Percentiles rank a stretch among this genome's conserved stretches.
phyloP scores from a whole-genome alignment of 768 basidiomycete species.

The Sarcodon sp. region DNA sequence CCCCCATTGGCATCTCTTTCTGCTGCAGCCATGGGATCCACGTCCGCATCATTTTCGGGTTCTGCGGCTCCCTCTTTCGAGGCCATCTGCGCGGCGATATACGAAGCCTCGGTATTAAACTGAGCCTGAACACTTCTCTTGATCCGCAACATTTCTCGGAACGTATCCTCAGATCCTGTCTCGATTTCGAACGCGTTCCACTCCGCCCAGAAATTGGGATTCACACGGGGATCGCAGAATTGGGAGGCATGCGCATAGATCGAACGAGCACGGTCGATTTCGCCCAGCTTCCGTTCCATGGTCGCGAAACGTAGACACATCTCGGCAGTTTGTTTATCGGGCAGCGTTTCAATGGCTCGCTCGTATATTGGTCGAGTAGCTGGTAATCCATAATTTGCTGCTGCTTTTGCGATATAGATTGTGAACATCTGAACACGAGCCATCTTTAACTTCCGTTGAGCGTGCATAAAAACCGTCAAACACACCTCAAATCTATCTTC shows the following conservation, averaged over 20 bases:
- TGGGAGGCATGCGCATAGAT: conserved; percentile 97
- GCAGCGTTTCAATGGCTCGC: conserved; percentile 84
- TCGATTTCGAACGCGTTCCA: conserved; percentile 99
- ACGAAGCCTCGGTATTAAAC: conserved; percentile 95
- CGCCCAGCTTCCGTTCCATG: conserved; percentile 94
- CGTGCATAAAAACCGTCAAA: background rate
- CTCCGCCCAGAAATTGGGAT: conserved; percentile 89
- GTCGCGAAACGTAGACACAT: conserved; percentile 96
- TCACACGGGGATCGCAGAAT: conserved; percentile 92
- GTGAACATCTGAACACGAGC: conserved; percentile 66
- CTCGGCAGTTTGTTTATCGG: conserved; percentile 88
- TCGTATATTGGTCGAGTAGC: conserved; percentile 96
- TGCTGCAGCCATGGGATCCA: conserved; percentile 83
- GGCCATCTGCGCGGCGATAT: conserved; percentile 80
- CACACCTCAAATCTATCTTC: conserved; percentile 91
- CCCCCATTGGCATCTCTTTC: conserved; percentile 48
- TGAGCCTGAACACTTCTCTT: conserved; percentile 97
- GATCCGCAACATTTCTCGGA: conserved; percentile 90
- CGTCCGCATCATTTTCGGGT: conserved; percentile 19
- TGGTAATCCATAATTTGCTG: conserved; percentile 89
- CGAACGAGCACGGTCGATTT: conserved; percentile 94
- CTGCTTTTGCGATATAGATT: conserved; percentile 95
- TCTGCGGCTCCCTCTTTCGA: conserved; percentile 27
- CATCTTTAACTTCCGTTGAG: conserved; percentile 1
- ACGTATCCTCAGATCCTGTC: conserved; percentile 97